These are phyloP conservation scores for Fomitiporia mediterranea DNA, from an alignment of 1,284 basidiomycete genomes.

Conservation along the genomic window DNA sequence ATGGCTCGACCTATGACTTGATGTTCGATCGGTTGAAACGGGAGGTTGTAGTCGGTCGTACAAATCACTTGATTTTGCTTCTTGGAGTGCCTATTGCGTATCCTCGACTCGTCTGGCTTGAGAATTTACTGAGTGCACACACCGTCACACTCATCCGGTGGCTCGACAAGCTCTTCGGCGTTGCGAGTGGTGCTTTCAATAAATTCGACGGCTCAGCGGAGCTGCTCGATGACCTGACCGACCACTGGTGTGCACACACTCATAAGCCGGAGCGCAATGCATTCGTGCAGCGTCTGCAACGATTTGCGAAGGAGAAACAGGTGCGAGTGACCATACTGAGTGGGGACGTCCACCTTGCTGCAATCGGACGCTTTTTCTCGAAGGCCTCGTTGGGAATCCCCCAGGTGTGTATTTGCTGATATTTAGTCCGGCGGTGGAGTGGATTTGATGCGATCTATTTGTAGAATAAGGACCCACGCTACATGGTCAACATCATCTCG, in stretches of 20 bases:
- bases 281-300: slow-evolving; percentile 33
- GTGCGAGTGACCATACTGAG: slow-evolving; percentile 32
- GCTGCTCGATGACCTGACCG: slow-evolving; percentile 35
- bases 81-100: slow-evolving; percentile 32
- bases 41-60: slow-evolving; percentile 25
- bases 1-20: slow-evolving; percentile 29
- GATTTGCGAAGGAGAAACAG: slow-evolving; percentile 27
- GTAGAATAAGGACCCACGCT: slow-evolving; percentile 31
- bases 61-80: slow-evolving; percentile 31
- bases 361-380: slow-evolving; percentile 26
- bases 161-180: slow-evolving; percentile 23
- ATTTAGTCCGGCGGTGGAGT: neutral
- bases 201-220: slow-evolving; percentile 33
- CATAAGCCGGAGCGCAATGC: slow-evolving; percentile 42
- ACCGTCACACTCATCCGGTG: slow-evolving; percentile 20
- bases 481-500: slow-evolving; percentile 33
- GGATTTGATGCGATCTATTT: neutral
- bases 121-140: slow-evolving; percentile 22
- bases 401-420: slow-evolving; percentile 19
- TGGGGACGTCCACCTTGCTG: slow-evolving; percentile 33
- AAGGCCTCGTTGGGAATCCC: slow-evolving; percentile 25
- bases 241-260: slow-evolving; percentile 31
- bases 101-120: slow-evolving; percentile 25
- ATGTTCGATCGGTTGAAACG: slow-evolving; percentile 30
- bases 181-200: slow-evolving; percentile 24